phyloP scores from a whole-genome alignment of 116 monocot genomes.

The Posidonia oceanica region DNA sequence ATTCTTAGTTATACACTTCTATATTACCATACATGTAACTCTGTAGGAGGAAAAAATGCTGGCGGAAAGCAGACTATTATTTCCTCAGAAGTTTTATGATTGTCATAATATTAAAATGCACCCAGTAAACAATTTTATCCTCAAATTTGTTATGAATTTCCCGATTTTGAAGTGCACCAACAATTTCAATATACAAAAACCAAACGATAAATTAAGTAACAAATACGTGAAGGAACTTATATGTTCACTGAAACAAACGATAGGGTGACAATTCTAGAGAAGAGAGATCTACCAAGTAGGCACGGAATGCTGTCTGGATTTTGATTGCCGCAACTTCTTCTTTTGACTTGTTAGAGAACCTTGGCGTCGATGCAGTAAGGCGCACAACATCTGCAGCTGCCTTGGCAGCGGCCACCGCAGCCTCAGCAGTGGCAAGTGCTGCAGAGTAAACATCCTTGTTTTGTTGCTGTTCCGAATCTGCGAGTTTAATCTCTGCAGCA shows the following conservation, averaged over 20 bases:
- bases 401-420: constrained; percentile 21
- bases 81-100: too few species aligned
- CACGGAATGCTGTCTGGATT: constrained; percentile 20
- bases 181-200: too few species aligned
- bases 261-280: not conserved
- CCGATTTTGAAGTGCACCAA: too few species aligned
- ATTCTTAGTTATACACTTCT: too few species aligned
- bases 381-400: constrained; percentile 26
- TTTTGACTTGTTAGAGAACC: constrained; percentile 7
- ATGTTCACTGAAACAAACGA: not conserved
- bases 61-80: too few species aligned
- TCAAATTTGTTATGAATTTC: too few species aligned
- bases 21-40: too few species aligned
- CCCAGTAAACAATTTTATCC: too few species aligned
- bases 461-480: constrained; percentile 3
- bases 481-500: constrained; percentile 1
- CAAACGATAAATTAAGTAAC: too few species aligned
- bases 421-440: constrained; percentile 25
- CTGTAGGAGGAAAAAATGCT: too few species aligned
- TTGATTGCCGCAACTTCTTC: constrained; percentile 22
- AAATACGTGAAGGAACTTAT: too few species aligned
- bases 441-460: constrained; percentile 15
- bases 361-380: constrained; percentile 9
- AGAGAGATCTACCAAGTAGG: constrained; percentile 13
- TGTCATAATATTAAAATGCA: too few species aligned